Base-by-base conservation (phyloP, 305 asterid genomes). In the Fraxinus sp. region DNA sequence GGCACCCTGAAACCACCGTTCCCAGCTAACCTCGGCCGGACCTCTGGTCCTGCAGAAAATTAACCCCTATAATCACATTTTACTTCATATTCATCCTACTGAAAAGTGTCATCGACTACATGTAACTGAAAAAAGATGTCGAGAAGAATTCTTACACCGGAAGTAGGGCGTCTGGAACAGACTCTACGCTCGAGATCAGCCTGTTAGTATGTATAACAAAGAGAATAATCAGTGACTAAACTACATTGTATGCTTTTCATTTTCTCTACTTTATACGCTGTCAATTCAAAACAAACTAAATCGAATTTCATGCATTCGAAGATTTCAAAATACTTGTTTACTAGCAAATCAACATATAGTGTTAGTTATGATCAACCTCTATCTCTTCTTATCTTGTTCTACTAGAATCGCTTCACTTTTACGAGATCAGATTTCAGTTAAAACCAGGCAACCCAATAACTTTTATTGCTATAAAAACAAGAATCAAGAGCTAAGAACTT, bases 1-100 rank as follows among this genome's bases (percentile, higher is more conserved):
- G 41, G 93, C 94, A 26, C 97, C 97, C 89, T 93, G 94, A 85
- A 94, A 93, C 98, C 98, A 94, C 86, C 93, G 89, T 26, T 94
- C 98, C 98, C 98, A 94, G 14, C 90, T 90, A 9, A 81, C 88
- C 73, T 91, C 94, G n/a, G 85, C 78, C 26, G 97, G 97, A 4
- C 93, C 96, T 87, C 86, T 89, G 0, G 92, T 93, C 91, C 98
- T 94, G 90, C 87, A 81, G 81, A 66, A 52, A 5, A 49, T 52
- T 52, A 74, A 74, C 30, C 30, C 78, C 8, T 35, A n/a, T 5
- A 52, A 11, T 30, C 32, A 30, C 30, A 32, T 55, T 9, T 32
- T 52, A 52, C 8, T 52, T 5, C 22, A 52, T 16, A 52, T 52
- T 52, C 62, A 52, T 16, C 62, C 9, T n/a, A 52, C 64, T 16